A percentile compares a stretch with the other conserved stretches of the same genome.
phyloP scores from a whole-genome alignment of 495 filamentous ascomycete species.

The Parathielavia appendiculata region DNA sequence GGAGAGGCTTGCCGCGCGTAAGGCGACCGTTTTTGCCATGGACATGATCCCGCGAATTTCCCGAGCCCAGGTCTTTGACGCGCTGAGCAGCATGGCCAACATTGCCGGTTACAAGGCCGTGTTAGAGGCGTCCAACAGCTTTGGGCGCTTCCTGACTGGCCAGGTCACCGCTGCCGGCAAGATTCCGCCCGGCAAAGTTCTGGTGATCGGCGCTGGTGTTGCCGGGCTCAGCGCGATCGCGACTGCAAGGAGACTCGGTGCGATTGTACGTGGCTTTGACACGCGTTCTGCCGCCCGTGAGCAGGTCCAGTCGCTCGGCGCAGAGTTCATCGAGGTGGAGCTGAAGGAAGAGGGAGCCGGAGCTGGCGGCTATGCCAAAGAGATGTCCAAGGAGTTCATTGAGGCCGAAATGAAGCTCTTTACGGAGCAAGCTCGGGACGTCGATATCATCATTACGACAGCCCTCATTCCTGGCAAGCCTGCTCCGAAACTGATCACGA shows the following conservation, averaged over 20 bases:
- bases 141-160: constrained; percentile 75
- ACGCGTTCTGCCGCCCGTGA: constrained; percentile 72
- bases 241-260: constrained; percentile 72
- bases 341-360: constrained; percentile 80
- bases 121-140: constrained; percentile 74
- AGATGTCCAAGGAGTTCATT: constrained; percentile 85
- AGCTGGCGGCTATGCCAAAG: constrained; percentile 75
- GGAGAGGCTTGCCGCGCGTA: constrained; percentile 57
- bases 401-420: constrained; percentile 85
- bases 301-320: constrained; percentile 78
- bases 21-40: constrained; percentile 71
- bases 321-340: constrained; percentile 79
- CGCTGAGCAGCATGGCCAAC: constrained; percentile 79
- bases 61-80: constrained; percentile 75
- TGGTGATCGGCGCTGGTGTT: constrained; percentile 79
- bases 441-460: constrained; percentile 84
- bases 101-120: constrained; percentile 85
- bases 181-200: constrained; percentile 75
- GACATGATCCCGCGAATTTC: constrained; percentile 81
- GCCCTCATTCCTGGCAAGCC: constrained; percentile 73
- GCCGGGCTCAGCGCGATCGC: constrained; percentile 77
- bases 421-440: constrained; percentile 70
- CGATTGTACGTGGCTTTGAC: constrained; percentile 79
- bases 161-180: constrained; percentile 79
- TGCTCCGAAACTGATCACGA: constrained; percentile 71